Base-by-base conservation (phyloP, 2,329 filamentous ascomycete genomes). In the Paraconiothyrium sp. region DNA sequence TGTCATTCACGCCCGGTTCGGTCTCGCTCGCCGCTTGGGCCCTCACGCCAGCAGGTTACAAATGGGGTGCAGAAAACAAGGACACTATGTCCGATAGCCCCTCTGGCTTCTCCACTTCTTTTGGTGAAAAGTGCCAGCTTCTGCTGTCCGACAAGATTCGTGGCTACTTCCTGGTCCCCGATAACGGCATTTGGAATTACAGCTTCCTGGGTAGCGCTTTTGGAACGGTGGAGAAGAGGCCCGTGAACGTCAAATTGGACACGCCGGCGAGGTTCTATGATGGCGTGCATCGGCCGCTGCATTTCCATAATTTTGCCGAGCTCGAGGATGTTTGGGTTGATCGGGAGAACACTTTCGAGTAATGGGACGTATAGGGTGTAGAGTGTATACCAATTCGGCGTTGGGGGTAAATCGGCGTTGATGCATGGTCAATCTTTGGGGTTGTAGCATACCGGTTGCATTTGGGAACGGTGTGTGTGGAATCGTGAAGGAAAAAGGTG, bases 291-390 rank as follows among this genome's bases (percentile, higher is more conserved):
- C 88, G 95, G 30, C 94, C 94, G 16, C 83, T 97, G 59, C 95
- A 99, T 82, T 99, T 99, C 86, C 91, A 94, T 78, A 97, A 93
- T 80, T 99, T 99, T 81, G 93, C 94, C 0, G 94, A 99, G 83
- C 81, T 99, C 77, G 95, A 99, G 82, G 94, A 99, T 80, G 92
- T 97, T 46, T 97, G 94, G 88, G 94, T 97, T 50, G 95, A 99
- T 79, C 86, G 93, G 72, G 88, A 88, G 66, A 94, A 99, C 82
- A 94, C 94, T 78, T 97, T 99, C 83, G 94, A 93, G 71, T 98
- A 27, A 46, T 35, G 20, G 13, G 39, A 5, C 7, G n/a, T 3
- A 34, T 14, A 16, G 9, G 34, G 24, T 20, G 20, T 7, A 34
- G 4, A 72, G 56, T 34, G 30, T 16, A 27, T 22, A 39, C 43